A percentile compares a stretch with the other conserved stretches of the same genome.
These are phyloP conservation scores for Exsudoporus frostii DNA, from an alignment of 768 basidiomycete species.

Conservation along the genomic window DNA sequence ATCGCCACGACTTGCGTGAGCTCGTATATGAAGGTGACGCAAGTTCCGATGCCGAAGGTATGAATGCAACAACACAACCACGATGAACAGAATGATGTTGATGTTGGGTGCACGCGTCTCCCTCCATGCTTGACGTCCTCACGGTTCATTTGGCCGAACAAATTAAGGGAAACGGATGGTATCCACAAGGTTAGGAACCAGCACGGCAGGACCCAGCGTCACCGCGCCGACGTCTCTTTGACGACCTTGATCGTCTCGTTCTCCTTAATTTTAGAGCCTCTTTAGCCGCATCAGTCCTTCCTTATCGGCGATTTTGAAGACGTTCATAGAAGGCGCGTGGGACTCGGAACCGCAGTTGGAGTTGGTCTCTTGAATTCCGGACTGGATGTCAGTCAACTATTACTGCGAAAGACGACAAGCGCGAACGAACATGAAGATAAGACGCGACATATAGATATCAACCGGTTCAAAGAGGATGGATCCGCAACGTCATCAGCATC, in stretches of 20 bases:
- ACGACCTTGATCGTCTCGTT: conserved; percentile 86
- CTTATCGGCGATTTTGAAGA: conserved; percentile 85
- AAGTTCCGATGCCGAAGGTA: conserved; percentile 69
- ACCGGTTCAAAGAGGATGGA: conserved; percentile 81
- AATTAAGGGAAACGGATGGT: conserved; percentile 64
- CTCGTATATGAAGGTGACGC: conserved; percentile 58
- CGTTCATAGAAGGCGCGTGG: conserved; percentile 89
- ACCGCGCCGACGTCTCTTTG: conserved; percentile 74
- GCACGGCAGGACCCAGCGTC: conserved; percentile 83
- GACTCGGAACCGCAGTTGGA: conserved; percentile 89
- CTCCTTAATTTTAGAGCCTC: conserved; percentile 79
- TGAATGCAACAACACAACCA: conserved; percentile 77
- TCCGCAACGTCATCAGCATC: conserved; percentile 95
- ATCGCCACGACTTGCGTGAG: conserved; percentile 53
- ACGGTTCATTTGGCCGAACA: conserved; percentile 89
- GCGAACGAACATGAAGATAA: neutral
- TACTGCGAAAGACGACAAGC: conserved; percentile 44
- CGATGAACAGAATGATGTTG: conserved; percentile 87
- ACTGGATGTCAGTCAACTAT: conserved; percentile 71
- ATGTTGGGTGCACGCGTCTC: conserved; percentile 97
- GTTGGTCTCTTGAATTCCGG: conserved; percentile 70
- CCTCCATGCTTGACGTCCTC: conserved; percentile 94
- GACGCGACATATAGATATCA: conserved; percentile 77
- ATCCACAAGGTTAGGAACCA: conserved; percentile 92
- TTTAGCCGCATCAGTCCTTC: conserved; percentile 70